phyloP scores from a whole-genome alignment of 345 rosid genomes.

The Bruguiera parviflora region DNA sequence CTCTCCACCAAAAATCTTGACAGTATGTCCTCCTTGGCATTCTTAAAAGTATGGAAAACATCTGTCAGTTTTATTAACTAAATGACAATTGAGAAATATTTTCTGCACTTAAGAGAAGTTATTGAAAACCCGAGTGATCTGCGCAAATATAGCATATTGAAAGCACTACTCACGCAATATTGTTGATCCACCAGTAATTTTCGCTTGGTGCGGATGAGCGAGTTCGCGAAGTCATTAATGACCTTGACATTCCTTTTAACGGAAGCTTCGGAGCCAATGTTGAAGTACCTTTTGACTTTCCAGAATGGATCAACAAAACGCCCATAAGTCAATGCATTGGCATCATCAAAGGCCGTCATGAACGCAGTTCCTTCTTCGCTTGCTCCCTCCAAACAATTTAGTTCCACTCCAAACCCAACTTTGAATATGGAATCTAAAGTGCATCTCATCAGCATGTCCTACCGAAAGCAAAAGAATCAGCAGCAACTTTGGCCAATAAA shows the following conservation, averaged over 20 bases:
- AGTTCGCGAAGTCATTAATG: slow-evolving; percentile 47
- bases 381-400: slow-evolving; percentile 54
- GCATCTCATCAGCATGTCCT: slow-evolving; percentile 67
- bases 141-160: neutral
- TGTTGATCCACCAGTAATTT: slow-evolving; percentile 22
- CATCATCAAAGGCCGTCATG: slow-evolving; percentile 72
- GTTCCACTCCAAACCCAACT: slow-evolving; percentile 77
- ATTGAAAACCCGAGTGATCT: too few species aligned
- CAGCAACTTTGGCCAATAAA: too few species aligned
- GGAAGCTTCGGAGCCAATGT: slow-evolving; percentile 50
- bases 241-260: slow-evolving; percentile 44
- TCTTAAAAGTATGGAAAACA: slow-evolving; percentile 27
- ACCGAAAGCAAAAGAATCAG: neutral
- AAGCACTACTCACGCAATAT: slow-evolving; percentile 30
- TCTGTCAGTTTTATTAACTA: neutral
- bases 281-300: slow-evolving; percentile 56
- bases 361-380: slow-evolving; percentile 41
- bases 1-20: slow-evolving; percentile 52
- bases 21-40: slow-evolving; percentile 52
- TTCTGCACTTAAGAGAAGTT: neutral
- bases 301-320: slow-evolving; percentile 65
- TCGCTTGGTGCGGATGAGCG: slow-evolving; percentile 48
- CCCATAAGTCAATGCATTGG: slow-evolving; percentile 44
- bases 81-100: neutral
- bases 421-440: slow-evolving; percentile 71